phyloP scores from a whole-genome alignment of 257 asterid species.

The Scutellaria galericulata region DNA sequence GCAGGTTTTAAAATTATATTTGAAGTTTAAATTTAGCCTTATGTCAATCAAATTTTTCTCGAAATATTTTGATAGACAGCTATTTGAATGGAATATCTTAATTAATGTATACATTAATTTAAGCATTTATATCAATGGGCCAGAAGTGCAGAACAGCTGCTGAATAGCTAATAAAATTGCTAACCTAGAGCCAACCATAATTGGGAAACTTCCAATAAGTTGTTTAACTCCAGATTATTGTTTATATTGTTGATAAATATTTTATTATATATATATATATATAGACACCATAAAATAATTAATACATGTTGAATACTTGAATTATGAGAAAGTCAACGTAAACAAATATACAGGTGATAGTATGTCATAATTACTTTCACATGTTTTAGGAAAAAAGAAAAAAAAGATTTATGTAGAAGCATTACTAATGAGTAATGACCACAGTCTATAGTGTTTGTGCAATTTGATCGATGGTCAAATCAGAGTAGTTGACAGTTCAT shows the following conservation, averaged over 20 bases:
- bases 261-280: too few species aligned
- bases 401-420: too few species aligned
- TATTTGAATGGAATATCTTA: not conserved
- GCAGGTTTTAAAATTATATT: not conserved
- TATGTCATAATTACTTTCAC: too few species aligned
- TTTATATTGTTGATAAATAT: not conserved
- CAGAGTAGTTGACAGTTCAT: too few species aligned
- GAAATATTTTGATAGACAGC: not conserved
- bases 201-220: constrained; percentile 14
- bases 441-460: too few species aligned
- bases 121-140: not conserved
- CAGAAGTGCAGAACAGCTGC: constrained; percentile 21
- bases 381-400: too few species aligned
- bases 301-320: too few species aligned
- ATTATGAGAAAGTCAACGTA: too few species aligned
- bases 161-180: constrained; percentile 1
- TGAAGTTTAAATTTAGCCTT: not conserved
- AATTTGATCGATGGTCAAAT: too few species aligned
- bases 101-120: not conserved
- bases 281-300: too few species aligned
- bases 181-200: not conserved
- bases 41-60: not conserved
- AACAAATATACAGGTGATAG: too few species aligned
- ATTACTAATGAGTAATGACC: too few species aligned
- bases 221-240: not conserved